Evolutionary conservation across 352 stramenopile genomes (phyloP).

Genomic region (Globisporangium recalcitrans): DNA sequence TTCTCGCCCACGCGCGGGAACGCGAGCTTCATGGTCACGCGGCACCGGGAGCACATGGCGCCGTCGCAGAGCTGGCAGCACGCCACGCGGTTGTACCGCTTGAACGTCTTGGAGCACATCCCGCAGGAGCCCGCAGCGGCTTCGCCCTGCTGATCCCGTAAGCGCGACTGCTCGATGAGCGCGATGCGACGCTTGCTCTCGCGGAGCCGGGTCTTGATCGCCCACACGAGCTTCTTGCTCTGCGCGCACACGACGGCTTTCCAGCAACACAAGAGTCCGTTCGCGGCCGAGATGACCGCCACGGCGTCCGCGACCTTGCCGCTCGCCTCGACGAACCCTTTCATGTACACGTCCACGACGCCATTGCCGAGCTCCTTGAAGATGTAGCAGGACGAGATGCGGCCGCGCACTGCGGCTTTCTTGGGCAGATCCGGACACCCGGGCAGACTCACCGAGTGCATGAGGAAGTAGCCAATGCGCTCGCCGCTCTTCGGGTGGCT

Average conservation of each 20-base stretch:
- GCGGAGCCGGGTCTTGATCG: not conserved
- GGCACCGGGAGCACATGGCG: slow-evolving; percentile 32
- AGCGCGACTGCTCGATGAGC: not conserved
- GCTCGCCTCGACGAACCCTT: slow-evolving; percentile 13
- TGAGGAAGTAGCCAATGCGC: slow-evolving; percentile 42
- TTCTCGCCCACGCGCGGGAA: slow-evolving; percentile 48
- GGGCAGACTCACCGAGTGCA: slow-evolving; percentile 55
- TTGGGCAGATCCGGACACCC: slow-evolving; percentile 21
- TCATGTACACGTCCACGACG: slow-evolving; percentile 24
- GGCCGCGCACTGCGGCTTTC: slow-evolving; percentile 28
- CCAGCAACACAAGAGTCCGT: slow-evolving; percentile 18
- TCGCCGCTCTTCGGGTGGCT: slow-evolving; percentile 9
- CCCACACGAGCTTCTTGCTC: slow-evolving; percentile 20
- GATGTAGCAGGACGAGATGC: slow-evolving; percentile 27
- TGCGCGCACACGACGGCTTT: slow-evolving; percentile 17
- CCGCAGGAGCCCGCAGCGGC: not conserved
- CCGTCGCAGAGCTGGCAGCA: slow-evolving; percentile 29
- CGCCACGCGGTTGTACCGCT: slow-evolving; percentile 17
- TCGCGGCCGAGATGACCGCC: slow-evolving; percentile 12
- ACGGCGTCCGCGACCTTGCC: slow-evolving; percentile 9
- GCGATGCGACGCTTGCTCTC: not conserved
- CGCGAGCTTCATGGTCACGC: slow-evolving; percentile 36
- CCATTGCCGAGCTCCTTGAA: slow-evolving; percentile 11
- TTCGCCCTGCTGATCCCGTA: not conserved
- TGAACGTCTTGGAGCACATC: slow-evolving; percentile 24